Evolutionary conservation across 495 filamentous ascomycete genomes (phyloP).

Genomic region (Cudoniella acicularis): DNA sequence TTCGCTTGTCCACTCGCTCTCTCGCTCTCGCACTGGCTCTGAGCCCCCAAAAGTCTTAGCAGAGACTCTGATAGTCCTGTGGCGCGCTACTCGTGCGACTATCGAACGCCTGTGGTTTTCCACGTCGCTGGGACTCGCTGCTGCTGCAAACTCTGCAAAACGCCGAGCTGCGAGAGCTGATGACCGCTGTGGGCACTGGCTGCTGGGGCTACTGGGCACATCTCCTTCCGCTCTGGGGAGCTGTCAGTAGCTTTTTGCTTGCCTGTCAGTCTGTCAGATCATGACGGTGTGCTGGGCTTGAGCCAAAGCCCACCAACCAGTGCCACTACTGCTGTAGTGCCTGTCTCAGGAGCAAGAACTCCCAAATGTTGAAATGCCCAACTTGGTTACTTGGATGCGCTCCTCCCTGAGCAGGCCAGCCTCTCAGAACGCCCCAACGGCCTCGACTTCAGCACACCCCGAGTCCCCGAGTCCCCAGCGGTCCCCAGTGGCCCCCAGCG

Average conservation of each 20-base stretch:
- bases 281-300: neutral
- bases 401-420: neutral
- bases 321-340: too few species aligned
- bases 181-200: neutral
- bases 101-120: slow-evolving; percentile 19
- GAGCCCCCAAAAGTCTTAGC: slow-evolving; percentile 1
- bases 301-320: neutral
- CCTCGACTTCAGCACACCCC: slow-evolving; percentile 31
- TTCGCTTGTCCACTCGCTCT: neutral
- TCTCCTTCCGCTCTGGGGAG: neutral
- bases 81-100: slow-evolving; percentile 18
- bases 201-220: neutral
- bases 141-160: neutral
- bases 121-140: slow-evolving; percentile 1
- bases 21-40: neutral
- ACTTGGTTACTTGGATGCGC: neutral
- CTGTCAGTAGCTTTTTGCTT: too few species aligned
- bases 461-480: slow-evolving; percentile 35
- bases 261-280: too few species aligned
- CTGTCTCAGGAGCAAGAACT: neutral
- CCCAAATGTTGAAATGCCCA: too few species aligned
- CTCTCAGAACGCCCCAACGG: neutral
- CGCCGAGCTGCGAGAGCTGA: slow-evolving; percentile 6
- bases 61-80: slow-evolving; percentile 7
- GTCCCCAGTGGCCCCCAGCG: too few species aligned